Evolutionary conservation across 768 basidiomycete species (phyloP).

Genomic region (Lactarius deliciosus): DNA sequence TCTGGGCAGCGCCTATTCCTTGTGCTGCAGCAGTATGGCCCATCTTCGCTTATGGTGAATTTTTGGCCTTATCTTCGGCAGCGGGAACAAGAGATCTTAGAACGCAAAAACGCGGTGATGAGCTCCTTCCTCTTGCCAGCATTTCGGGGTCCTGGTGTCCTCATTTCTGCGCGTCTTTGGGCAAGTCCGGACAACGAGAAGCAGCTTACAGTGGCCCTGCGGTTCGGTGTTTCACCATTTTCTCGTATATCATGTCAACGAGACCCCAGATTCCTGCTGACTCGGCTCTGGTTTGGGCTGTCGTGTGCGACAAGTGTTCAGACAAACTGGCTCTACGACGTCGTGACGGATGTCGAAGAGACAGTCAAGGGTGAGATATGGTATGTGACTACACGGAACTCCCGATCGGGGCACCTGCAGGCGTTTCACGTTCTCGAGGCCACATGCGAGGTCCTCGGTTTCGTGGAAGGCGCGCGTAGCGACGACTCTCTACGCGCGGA

Average conservation of each 20-base stretch:
- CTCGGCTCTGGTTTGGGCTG: conserved; percentile 60
- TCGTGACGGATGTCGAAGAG: conserved; percentile 51
- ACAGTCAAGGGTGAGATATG: conserved; percentile 60
- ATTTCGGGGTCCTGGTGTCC: conserved; percentile 35
- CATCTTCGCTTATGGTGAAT: conserved; percentile 50
- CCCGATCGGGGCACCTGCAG: conserved; percentile 28
- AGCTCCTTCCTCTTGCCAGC: conserved; percentile 51
- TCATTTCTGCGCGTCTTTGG: conserved; percentile 54
- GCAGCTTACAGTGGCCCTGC: conserved; percentile 55
- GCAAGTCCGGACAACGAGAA: conserved; percentile 55
- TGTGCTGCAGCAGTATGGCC: conserved; percentile 39
- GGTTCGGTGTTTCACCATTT: conserved; percentile 42
- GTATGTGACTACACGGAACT: conserved; percentile 43
- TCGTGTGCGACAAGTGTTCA: conserved; percentile 40
- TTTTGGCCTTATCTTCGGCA: conserved; percentile 70
- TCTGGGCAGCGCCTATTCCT: conserved; percentile 48
- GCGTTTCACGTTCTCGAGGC: conserved; percentile 60
- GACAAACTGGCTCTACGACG: conserved; percentile 38
- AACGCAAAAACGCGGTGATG: conserved; percentile 43
- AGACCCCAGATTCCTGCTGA: conserved; percentile 55
- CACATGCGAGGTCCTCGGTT: conserved; percentile 73
- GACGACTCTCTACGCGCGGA: conserved; percentile 48
- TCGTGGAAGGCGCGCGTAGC: conserved; percentile 27
- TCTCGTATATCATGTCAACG: background rate
- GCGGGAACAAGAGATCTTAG: conserved; percentile 46